phyloP scores from a whole-genome alignment of 2,329 filamentous ascomycete species.

The Colletotrichum melonis region DNA sequence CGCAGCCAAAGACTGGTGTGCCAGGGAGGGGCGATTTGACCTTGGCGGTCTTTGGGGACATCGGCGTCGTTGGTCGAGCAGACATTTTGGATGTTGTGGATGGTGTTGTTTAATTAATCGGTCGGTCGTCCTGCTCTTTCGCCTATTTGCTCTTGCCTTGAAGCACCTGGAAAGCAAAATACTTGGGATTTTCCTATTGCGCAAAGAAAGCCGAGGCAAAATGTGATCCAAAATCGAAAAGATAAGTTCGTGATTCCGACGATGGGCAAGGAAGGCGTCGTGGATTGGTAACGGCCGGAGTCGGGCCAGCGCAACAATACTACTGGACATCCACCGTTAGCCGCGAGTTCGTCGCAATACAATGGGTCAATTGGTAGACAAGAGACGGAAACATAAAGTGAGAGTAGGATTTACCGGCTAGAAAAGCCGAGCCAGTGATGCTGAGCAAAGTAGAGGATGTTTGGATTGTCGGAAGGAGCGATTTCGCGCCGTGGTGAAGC shows the following conservation, averaged over 20 bases:
- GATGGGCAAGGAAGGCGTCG: slow-evolving; percentile 11
- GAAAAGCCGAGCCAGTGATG: not conserved
- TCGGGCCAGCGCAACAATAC: slow-evolving; percentile 5
- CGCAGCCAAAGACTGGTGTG: slow-evolving; percentile 72
- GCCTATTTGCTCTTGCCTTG: not conserved
- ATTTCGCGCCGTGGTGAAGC: slow-evolving; percentile 12
- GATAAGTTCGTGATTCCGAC: not conserved
- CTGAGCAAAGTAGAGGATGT: not conserved
- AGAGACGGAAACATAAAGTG: not conserved
- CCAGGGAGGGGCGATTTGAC: slow-evolving; percentile 70
- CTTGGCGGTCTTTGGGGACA: slow-evolving; percentile 67
- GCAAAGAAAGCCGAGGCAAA: not conserved
- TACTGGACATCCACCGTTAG: not conserved
- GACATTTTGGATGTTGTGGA: slow-evolving; percentile 49
- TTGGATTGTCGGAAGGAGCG: not conserved
- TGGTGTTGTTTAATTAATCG: not conserved
- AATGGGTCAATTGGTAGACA: not conserved
- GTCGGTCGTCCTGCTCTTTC: not conserved
- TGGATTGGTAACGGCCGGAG: slow-evolving; percentile 6
- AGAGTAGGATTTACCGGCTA: not conserved
- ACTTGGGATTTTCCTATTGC: not conserved
- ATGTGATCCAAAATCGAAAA: not conserved
- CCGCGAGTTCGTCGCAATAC: not conserved
- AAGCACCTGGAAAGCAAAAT: not conserved
- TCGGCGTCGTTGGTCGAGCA: slow-evolving; percentile 59